phyloP scores from a whole-genome alignment of 2,329 filamentous ascomycete genomes.

The Teratosphaeria gauchensis region DNA sequence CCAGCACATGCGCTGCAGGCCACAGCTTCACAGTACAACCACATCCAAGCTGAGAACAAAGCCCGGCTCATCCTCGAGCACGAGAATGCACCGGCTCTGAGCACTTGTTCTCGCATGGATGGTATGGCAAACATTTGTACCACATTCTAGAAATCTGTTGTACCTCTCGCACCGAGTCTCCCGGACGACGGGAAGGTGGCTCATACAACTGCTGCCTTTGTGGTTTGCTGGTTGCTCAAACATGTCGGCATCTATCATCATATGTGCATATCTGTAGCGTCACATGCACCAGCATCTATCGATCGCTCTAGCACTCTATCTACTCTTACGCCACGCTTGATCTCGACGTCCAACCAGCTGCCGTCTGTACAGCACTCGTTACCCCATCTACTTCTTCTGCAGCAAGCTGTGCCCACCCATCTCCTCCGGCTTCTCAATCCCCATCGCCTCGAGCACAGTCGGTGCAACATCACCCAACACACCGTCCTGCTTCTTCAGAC shows the following conservation, averaged over 20 bases:
- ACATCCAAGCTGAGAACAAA: neutral
- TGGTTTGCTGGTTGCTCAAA: neutral
- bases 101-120: neutral
- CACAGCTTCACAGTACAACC: neutral
- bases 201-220: too few relatives aligned
- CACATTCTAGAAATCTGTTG: neutral
- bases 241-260: neutral
- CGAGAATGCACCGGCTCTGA: neutral
- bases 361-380: neutral
- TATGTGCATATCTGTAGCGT: neutral
- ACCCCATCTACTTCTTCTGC: conserved; percentile 44
- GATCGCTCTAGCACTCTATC: neutral
- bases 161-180: too few relatives aligned
- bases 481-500: conserved; percentile 69
- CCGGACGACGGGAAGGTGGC: too few relatives aligned
- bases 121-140: neutral
- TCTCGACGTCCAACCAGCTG: neutral
- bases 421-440: conserved; percentile 76
- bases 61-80: neutral
- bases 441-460: conserved; percentile 86
- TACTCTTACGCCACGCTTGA: neutral
- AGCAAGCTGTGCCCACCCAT: conserved; percentile 86
- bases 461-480: conserved; percentile 97
- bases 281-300: neutral
- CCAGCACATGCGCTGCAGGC: neutral